Evolutionary conservation across 495 filamentous ascomycete species (phyloP), one percentile per base, ranked within the genome.

Genomic region (Podospora sp.): DNA sequence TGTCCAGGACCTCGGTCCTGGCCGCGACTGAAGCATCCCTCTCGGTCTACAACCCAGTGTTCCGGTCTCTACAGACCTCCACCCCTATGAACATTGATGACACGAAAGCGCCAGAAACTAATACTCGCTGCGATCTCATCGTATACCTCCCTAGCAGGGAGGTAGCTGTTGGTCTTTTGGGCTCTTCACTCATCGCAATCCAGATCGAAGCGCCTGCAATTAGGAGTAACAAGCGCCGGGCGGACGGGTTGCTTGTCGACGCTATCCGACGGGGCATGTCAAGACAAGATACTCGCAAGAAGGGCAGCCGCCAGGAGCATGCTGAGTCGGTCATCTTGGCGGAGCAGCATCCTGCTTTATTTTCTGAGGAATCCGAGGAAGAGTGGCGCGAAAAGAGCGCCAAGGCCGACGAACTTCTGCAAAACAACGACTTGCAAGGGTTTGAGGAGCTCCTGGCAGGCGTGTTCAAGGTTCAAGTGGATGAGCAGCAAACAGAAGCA

Each of bases 171-270:
- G 87, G 86, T 2, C 80, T 88, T 6, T 80, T 82, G 25, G 86
- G 82, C 55, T 83, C 82, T 53, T 79, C 82, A 6, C 72, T 92
- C 22, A 73, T 89, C 57, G 87, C 85, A 3, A 82, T 90, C 59
- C 88, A 91, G 69, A 75, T 92, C 24, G 88, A 88, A 71, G 84
- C 86, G 3, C 84, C 86, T 0, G 82, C 86, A 77, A 79, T 68
- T 69, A 83, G 78, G n/a, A 80, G 82, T 12, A 81, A 81, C 29
- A 90, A 90, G 76, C 82, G 88, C 6, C 85, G 87, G 9, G 82
- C 87, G 18, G 85, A 88, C 62, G 90, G 90, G 18, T 79, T 91
- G 22, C 75, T 93, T 27, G 88, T 91, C 25, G 88, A 92, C 71
- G 88, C 90, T 0, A 87, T 92, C 69, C 88, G 90, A 4, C 86